Evolutionary conservation across 2,329 filamentous ascomycete genomes (phyloP).

Genomic region (Sporothrix protearum): DNA sequence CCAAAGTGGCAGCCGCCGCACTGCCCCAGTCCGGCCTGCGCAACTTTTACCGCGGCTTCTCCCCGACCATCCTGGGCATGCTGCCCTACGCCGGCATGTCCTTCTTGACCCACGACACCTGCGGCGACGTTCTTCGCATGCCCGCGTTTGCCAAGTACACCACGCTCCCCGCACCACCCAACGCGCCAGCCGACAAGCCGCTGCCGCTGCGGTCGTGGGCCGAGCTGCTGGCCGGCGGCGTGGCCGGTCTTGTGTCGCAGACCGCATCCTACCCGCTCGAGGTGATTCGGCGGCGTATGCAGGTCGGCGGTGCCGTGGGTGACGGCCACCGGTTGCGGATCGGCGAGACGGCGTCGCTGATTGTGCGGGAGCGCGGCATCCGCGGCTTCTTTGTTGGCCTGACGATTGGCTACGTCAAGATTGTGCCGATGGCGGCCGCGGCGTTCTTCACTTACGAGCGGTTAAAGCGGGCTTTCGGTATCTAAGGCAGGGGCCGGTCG

Average conservation of each 20-base stretch:
- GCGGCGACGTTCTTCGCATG: constrained; percentile 76
- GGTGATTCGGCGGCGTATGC: constrained; percentile 88
- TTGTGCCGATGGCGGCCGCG: constrained; percentile 80
- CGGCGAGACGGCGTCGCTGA: constrained; percentile 70
- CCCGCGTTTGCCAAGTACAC: constrained; percentile 68
- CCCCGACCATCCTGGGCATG: constrained; percentile 88
- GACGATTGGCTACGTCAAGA: constrained; percentile 91
- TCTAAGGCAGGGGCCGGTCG: constrained; percentile 35
- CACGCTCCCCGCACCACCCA: constrained; percentile 59
- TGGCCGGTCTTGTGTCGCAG: constrained; percentile 85
- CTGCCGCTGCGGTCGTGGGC: constrained; percentile 79
- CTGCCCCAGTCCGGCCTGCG: constrained; percentile 65
- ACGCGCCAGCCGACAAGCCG: constrained; percentile 56
- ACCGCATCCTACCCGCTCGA: constrained; percentile 92
- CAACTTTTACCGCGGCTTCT: constrained; percentile 96
- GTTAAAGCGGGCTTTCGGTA: constrained; percentile 60
- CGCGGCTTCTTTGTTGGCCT: constrained; percentile 88
- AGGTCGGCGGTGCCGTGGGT: constrained; percentile 90
- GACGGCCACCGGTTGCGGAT: constrained; percentile 79
- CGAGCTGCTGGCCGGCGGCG: constrained; percentile 76
- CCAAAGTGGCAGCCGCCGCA: constrained; percentile 46
- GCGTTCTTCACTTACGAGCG: constrained; percentile 65
- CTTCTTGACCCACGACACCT: constrained; percentile 90
- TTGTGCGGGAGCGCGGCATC: constrained; percentile 71
- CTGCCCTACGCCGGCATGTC: constrained; percentile 93